Percentiles rank a stretch among this genome's conserved stretches.
Evolutionary conservation across 345 rosid species (phyloP).

Genomic region (Viola odorata): DNA sequence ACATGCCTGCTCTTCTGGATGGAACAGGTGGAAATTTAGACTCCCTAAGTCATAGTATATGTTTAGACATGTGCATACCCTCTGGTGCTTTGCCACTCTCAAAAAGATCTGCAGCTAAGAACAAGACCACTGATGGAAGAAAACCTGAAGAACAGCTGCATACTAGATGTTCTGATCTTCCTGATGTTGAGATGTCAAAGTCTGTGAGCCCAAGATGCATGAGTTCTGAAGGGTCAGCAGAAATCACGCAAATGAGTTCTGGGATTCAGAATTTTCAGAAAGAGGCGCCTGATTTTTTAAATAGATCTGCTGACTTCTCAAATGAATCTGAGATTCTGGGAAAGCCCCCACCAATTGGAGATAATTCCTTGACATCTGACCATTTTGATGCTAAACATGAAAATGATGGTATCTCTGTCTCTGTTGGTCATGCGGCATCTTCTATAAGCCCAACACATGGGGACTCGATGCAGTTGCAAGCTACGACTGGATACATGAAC

Average conservation of each 20-base stretch:
- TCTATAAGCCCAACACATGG: constrained; percentile 25
- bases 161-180: constrained; percentile 35
- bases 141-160: constrained; percentile 33
- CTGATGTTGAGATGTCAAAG: constrained; percentile 21
- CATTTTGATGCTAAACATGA: constrained; percentile 33
- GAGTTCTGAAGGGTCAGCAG: constrained; percentile 60
- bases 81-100: constrained; percentile 21
- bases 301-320: constrained; percentile 18
- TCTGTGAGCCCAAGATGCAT: constrained; percentile 26
- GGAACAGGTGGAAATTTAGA: constrained; percentile 34
- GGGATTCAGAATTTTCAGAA: constrained; percentile 33
- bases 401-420: constrained; percentile 23
- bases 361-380: constrained; percentile 26
- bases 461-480: constrained; percentile 24
- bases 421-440: constrained; percentile 24
- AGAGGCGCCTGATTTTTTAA: constrained; percentile 22
- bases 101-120: constrained; percentile 17
- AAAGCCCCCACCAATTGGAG: constrained; percentile 15
- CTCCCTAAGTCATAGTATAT: constrained; percentile 25
- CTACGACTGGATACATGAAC: constrained; percentile 51
- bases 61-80: constrained; percentile 18
- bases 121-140: constrained; percentile 29
- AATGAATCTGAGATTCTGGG: constrained; percentile 26
- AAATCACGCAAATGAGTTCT: constrained; percentile 45
- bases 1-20: constrained; percentile 33